Base-by-base conservation (phyloP, 495 filamentous ascomycete genomes). In the Aspergillus kassunensis region DNA sequence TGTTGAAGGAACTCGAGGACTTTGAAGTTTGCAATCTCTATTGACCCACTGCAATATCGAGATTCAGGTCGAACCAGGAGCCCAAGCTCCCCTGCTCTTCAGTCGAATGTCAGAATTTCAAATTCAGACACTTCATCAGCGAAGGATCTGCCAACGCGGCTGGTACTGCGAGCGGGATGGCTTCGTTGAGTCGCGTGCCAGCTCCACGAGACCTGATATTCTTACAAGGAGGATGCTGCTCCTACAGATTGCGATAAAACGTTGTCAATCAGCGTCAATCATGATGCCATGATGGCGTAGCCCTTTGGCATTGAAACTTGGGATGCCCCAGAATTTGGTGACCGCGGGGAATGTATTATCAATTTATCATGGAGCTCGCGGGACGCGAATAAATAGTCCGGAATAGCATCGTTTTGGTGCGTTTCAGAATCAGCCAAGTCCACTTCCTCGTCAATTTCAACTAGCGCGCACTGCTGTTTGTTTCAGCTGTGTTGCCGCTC, bases 381-480 rank as follows among this genome's bases (percentile, higher is more conserved):
- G 30, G 6, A 3, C 30, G 6, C 35, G 24, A 27, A 27, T 27
- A 27, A 27, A 45, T 31, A 45, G 42, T 45, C 27, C 15, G 25
- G n/a, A 45, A 45, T 45, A 45, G 42, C 20, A 46, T 35, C 18
- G 5, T 11, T 33, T 6, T 33, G 52, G 53, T 30, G 53, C 44
- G 57, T 60, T 60, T 60, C 57, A 56, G 30, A 50, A n/a, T 27
- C 15, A 42, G 34, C 44, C 31, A 47, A 39, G 30, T 37, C 49
- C 47, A 50, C 48, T 30, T 34, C 27, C 25, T 48, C 19, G 44
- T 53, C 51, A 51, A 41, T 29, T 44, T 43, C 41, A 44, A 35
- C 49, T 57, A 55, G 58, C 54, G 58, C 58, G 54, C 54, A 43
- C 54, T 46, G 30, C 35, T 52, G 48, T 51, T 44, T 56, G 57